Percentiles rank a stretch among this genome's conserved stretches.
Conservation (phyloP, 164 flowering plant species). For the Magnolia changhungtana region DNA sequence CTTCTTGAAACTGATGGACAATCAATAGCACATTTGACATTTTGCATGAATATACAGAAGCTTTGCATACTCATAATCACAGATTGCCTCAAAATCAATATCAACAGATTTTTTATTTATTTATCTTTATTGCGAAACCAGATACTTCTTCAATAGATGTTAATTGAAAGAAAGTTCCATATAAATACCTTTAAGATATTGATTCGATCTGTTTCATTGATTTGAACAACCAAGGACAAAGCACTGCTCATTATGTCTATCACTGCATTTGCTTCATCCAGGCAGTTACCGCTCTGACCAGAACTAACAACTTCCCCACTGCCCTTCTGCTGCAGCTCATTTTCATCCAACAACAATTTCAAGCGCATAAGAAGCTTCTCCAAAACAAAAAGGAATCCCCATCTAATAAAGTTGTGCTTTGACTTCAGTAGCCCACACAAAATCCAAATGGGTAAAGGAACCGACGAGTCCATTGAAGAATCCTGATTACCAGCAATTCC, state of each 20-base stretch:
- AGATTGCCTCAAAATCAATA: no score
- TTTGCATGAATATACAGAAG: no score
- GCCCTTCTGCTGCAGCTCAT: slow-evolving; percentile 42
- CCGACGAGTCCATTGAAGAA: slow-evolving; percentile 47
- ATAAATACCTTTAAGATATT: slow-evolving; percentile 83
- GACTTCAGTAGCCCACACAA: slow-evolving; percentile 95
- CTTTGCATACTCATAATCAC: no score
- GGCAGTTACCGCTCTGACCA: slow-evolving; percentile 34
- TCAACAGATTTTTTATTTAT: no score
- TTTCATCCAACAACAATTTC: slow-evolving; percentile 80
- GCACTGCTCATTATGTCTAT: slow-evolving; percentile 90
- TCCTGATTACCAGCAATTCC: slow-evolving; percentile 56
- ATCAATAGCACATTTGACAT: no score
- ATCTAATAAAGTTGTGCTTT: slow-evolving; percentile 62
- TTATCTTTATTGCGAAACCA: no score
- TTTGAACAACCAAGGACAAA: slow-evolving; percentile 70
- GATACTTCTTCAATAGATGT: no score
- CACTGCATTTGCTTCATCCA: slow-evolving; percentile 91
- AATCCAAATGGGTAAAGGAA: slow-evolving; percentile 70
- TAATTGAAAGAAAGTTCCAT: no score
- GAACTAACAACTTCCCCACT: slow-evolving; percentile 26
- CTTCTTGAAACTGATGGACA: no score
- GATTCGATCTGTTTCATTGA: slow-evolving; percentile 87
- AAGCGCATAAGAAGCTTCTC: slow-evolving; percentile 89
- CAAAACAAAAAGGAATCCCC: slow-evolving; percentile 87